These are phyloP conservation scores for Acacia confusa DNA, from an alignment of 306 rosid species.

Conservation along the genomic window DNA sequence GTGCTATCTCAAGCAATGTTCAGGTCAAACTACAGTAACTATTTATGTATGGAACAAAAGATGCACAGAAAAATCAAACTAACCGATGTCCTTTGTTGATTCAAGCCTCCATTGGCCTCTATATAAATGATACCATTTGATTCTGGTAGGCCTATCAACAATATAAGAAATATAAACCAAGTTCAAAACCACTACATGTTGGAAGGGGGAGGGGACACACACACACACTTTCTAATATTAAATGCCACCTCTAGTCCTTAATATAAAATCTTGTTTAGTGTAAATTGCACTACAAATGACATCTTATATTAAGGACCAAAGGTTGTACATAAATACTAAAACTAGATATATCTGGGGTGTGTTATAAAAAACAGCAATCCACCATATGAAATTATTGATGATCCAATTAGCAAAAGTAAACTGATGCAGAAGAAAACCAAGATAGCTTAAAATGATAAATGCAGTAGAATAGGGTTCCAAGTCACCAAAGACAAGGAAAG, in stretches of 20 bases:
- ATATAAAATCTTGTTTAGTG: no score
- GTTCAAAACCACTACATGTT: constrained; percentile 6
- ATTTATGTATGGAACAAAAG: neutral
- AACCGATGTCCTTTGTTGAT: constrained; percentile 88
- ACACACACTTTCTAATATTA: neutral
- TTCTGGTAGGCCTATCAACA: constrained; percentile 59
- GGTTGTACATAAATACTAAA: no score
- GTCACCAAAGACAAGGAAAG: neutral
- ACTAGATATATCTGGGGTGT: neutral
- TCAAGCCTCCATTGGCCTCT: constrained; percentile 90
- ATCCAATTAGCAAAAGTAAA: neutral
- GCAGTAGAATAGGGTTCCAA: neutral
- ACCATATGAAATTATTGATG: neutral
- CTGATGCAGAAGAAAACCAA: neutral
- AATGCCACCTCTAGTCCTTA: neutral
- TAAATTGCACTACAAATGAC: no score
- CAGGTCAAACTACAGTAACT: constrained; percentile 7
- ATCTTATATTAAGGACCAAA: no score
- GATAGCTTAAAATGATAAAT: neutral
- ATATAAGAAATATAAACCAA: constrained; percentile 21
- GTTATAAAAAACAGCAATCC: neutral
- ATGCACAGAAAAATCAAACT: constrained; percentile 30
- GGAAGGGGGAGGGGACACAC: neutral
- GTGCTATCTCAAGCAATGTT: constrained; percentile 13
- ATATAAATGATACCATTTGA: constrained; percentile 80